Conservation (phyloP, 2,329 filamentous ascomycete genomes). For the Exophiala oligosperma region DNA sequence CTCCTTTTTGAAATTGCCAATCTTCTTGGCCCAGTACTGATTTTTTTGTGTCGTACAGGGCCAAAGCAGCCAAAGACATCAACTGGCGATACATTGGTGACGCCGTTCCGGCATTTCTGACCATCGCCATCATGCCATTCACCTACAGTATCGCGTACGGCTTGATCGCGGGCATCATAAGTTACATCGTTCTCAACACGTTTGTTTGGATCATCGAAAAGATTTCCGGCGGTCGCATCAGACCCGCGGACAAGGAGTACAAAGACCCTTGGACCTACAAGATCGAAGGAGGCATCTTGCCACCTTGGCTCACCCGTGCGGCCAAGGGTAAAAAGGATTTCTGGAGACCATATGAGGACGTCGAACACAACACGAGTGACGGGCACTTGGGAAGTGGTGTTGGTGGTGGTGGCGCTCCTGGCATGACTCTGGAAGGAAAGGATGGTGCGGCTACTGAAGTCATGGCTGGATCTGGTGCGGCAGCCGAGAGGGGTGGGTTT, state of each 20-base stretch:
- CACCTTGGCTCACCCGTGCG: slow-evolving; percentile 69
- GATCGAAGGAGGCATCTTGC: slow-evolving; percentile 71
- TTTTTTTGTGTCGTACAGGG: slow-evolving; percentile 7
- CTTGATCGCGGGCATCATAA: slow-evolving; percentile 75
- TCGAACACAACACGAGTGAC: slow-evolving; percentile 20
- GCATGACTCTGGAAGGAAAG: slow-evolving; percentile 14
- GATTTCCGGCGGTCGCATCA: slow-evolving; percentile 66
- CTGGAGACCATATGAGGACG: slow-evolving; percentile 54
- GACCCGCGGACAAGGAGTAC: slow-evolving; percentile 71
- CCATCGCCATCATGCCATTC: slow-evolving; percentile 83
- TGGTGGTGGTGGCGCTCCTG: neutral
- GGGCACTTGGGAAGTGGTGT: neutral
- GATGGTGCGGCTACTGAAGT: neutral
- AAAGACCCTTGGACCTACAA: slow-evolving; percentile 81
- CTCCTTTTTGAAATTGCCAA: neutral
- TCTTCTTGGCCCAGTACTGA: neutral
- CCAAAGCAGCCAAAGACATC: slow-evolving; percentile 65
- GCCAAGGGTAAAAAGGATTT: slow-evolving; percentile 70
- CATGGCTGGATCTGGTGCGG: neutral
- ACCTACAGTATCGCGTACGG: slow-evolving; percentile 87
- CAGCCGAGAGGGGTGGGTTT: neutral
- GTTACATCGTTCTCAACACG: slow-evolving; percentile 75
- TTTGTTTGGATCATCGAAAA: slow-evolving; percentile 68
- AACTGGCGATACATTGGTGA: slow-evolving; percentile 89
- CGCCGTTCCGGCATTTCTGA: slow-evolving; percentile 79